These are phyloP conservation scores for Lactuca saligna DNA, from an alignment of 129 eudicot genomes.

Conservation along the genomic window DNA sequence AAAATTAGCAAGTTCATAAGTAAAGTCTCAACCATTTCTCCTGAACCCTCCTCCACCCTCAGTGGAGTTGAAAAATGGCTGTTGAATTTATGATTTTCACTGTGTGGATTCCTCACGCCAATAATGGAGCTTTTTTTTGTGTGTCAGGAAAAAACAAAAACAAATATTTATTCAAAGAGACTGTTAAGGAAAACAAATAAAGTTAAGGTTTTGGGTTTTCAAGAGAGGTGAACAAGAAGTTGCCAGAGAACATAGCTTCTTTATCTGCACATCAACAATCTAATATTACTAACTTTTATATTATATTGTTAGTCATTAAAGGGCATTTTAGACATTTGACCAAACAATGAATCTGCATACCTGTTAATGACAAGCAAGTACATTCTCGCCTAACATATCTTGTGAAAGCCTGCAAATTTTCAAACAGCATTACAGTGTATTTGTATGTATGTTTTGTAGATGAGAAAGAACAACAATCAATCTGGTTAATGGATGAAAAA, in stretches of 20 bases:
- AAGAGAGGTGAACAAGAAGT: constrained; percentile 76
- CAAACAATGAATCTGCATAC: constrained; percentile 33
- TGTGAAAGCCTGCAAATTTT: constrained; percentile 65
- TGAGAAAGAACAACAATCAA: neutral
- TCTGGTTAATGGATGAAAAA: neutral
- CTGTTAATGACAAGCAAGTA: constrained; percentile 74
- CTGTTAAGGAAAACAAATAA: neutral
- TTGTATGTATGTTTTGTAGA: too few relatives aligned
- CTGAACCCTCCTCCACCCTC: too few relatives aligned
- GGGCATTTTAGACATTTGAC: constrained; percentile 6
- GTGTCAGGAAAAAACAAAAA: neutral
- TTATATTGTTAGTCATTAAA: neutral
- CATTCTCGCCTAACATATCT: constrained; percentile 80
- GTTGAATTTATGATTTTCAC: neutral
- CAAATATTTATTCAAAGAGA: constrained; percentile 12
- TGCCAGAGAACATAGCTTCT: constrained; percentile 86
- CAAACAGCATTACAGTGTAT: neutral
- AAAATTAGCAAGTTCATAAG: too few relatives aligned
- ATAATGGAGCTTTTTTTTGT: neutral
- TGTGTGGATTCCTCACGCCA: constrained; percentile 10
- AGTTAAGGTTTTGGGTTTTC: constrained; percentile 33
- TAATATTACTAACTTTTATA: neutral
- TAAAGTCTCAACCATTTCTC: too few relatives aligned
- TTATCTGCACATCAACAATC: constrained; percentile 54
- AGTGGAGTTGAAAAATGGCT: too few relatives aligned